Percentiles rank a stretch among this genome's conserved stretches.
Conservation (phyloP, 140 eudicot genomes). For the Bidens hawaiensis region DNA sequence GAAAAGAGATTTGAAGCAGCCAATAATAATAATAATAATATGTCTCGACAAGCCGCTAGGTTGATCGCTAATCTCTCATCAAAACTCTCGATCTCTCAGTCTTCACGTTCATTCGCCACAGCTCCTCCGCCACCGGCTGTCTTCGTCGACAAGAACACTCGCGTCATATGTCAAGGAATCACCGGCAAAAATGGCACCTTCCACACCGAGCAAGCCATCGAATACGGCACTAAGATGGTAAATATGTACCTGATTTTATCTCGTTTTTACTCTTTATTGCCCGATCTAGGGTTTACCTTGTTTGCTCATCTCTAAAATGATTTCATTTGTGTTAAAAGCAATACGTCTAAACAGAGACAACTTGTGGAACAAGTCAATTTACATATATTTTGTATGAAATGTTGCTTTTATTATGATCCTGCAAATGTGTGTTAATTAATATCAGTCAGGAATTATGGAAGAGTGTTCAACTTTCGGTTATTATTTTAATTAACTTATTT, state of each 20-base stretch:
- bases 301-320: constrained; percentile 21
- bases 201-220: constrained; percentile 97
- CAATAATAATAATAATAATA: constrained; percentile 6
- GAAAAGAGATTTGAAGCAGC: background rate
- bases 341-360: background rate
- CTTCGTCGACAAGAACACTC: constrained; percentile 91
- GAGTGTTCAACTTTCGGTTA: background rate
- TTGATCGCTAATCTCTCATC: constrained; percentile 43
- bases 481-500: background rate
- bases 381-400: background rate
- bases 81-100: constrained; percentile 36
- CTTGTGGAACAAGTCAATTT: background rate
- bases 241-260: constrained; percentile 8
- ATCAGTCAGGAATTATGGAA: background rate
- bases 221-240: constrained; percentile 97
- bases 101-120: constrained; percentile 50
- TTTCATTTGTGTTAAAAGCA: background rate
- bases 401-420: background rate
- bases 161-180: constrained; percentile 93
- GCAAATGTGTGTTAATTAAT: background rate
- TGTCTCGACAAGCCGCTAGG: constrained; percentile 58
- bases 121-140: constrained; percentile 87
- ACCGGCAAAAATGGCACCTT: constrained; percentile 96
- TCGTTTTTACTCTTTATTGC: background rate
- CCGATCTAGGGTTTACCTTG: constrained; percentile 22